Evolutionary conservation across 1,284 basidiomycete species (phyloP).

Genomic region (Heterobasidion parviporum): DNA sequence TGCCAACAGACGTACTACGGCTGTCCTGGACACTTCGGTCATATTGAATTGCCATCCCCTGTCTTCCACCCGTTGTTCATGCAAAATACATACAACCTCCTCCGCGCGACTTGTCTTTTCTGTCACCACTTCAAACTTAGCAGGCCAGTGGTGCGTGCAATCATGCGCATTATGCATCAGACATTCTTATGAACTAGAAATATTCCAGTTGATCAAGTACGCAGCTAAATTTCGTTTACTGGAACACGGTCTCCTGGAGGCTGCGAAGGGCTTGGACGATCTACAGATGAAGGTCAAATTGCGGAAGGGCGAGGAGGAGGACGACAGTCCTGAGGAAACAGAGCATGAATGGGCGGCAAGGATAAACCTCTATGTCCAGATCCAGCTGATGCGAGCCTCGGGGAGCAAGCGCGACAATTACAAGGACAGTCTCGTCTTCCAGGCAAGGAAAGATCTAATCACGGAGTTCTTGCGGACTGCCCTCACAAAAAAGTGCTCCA

Average conservation of each 20-base stretch:
- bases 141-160: conserved; percentile 59
- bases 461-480: conserved; percentile 76
- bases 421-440: conserved; percentile 85
- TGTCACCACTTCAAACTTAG: conserved; percentile 91
- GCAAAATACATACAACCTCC: conserved; percentile 82
- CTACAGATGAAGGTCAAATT: conserved; percentile 33
- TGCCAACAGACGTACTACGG: conserved; percentile 88
- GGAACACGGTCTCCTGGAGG: conserved; percentile 84
- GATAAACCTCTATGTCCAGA: conserved; percentile 66
- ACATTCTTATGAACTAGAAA: conserved; percentile 2
- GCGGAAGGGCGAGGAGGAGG: conserved; percentile 22
- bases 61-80: conserved; percentile 98
- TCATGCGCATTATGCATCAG: not conserved
- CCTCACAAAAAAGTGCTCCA: conserved; percentile 67
- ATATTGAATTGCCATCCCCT: conserved; percentile 93
- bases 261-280: conserved; percentile 72
- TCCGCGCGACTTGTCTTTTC: conserved; percentile 90
- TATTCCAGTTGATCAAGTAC: conserved; percentile 67
- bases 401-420: conserved; percentile 72
- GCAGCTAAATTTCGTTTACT: conserved; percentile 84
- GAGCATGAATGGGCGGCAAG: conserved; percentile 61
- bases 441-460: conserved; percentile 80
- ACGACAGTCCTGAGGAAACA: conserved; percentile 38
- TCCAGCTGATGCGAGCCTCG: conserved; percentile 52
- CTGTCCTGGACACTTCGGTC: conserved; percentile 99